Percentiles rank a stretch among this genome's conserved stretches.
Evolutionary conservation across 1,139 yeast genomes (phyloP).

Genomic region (Geotrichum carabidarum): DNA sequence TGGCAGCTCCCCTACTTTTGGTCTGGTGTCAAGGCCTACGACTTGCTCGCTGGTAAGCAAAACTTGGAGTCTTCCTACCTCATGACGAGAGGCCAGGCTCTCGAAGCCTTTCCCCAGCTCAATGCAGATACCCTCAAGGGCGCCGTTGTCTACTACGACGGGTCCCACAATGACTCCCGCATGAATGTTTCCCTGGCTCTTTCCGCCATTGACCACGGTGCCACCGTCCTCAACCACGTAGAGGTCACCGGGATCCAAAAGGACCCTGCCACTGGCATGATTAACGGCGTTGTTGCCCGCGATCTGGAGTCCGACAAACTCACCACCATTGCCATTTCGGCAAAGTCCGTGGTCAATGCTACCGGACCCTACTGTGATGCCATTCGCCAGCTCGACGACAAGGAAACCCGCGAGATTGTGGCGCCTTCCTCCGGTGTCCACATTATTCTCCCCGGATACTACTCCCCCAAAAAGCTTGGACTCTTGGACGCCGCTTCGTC

Average conservation of each 20-base stretch:
- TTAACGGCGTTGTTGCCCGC: constrained; percentile 69
- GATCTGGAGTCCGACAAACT: constrained; percentile 56
- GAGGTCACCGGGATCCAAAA: constrained; percentile 74
- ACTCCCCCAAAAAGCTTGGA: constrained; percentile 85
- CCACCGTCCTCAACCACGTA: constrained; percentile 82
- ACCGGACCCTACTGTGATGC: constrained; percentile 92
- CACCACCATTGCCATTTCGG: constrained; percentile 43
- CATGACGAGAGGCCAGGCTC: constrained; percentile 61
- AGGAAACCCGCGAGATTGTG: constrained; percentile 60
- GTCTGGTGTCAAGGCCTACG: constrained; percentile 88
- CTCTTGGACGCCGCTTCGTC: constrained; percentile 85
- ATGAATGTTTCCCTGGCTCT: constrained; percentile 82
- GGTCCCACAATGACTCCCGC: constrained; percentile 88
- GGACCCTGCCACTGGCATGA: constrained; percentile 51
- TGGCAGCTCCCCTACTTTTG: constrained; percentile 96
- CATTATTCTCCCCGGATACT: constrained; percentile 84
- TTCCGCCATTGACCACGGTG: constrained; percentile 83
- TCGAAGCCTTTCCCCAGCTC: constrained; percentile 82
- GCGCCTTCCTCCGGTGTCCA: constrained; percentile 96
- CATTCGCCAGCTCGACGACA: constrained; percentile 77
- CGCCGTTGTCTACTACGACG: constrained; percentile 90
- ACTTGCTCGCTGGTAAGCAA: constrained; percentile 85
- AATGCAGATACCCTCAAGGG: constrained; percentile 78
- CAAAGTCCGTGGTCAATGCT: constrained; percentile 81
- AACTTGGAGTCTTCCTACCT: constrained; percentile 76